Evolutionary conservation across 2,329 filamentous ascomycete species (phyloP).

Genomic region (Diplocarpon mali): DNA sequence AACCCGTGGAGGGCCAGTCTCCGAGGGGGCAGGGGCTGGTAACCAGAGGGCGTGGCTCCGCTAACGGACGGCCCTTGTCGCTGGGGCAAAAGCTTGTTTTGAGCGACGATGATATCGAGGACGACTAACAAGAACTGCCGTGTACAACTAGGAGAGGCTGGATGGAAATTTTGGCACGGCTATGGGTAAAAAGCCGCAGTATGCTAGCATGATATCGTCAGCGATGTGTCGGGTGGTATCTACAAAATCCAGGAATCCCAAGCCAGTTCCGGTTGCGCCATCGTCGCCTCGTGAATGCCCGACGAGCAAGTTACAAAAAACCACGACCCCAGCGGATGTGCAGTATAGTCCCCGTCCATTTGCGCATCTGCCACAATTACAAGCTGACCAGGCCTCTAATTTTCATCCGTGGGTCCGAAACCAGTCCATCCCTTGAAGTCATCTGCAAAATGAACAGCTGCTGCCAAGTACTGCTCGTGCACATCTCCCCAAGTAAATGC

Average conservation of each 20-base stretch:
- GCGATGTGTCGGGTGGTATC: too few species aligned
- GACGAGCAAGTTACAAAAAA: too few species aligned
- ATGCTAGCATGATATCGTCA: too few species aligned
- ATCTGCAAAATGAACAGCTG: conserved; percentile 61
- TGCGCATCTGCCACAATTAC: background rate
- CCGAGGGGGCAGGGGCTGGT: conserved; percentile 36
- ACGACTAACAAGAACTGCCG: conserved; percentile 30
- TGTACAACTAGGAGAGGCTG: background rate
- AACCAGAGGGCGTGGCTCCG: conserved; percentile 17
- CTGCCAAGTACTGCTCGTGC: conserved; percentile 52
- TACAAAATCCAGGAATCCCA: too few species aligned
- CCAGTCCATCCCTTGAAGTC: conserved; percentile 59
- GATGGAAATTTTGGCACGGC: too few species aligned
- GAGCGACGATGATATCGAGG: conserved; percentile 79
- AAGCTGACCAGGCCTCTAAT: background rate
- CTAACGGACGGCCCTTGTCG: conserved; percentile 12
- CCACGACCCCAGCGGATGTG: background rate
- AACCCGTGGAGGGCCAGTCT: conserved; percentile 41
- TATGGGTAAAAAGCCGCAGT: too few species aligned
- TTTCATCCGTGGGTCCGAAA: conserved; percentile 11
- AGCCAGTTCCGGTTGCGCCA: background rate
- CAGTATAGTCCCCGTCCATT: background rate
- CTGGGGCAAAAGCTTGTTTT: conserved; percentile 55
- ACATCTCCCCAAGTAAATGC: conserved; percentile 64
- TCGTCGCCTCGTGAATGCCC: background rate